Conservation (phyloP, 2,329 filamentous ascomycete genomes). For the Phoma sp. region DNA sequence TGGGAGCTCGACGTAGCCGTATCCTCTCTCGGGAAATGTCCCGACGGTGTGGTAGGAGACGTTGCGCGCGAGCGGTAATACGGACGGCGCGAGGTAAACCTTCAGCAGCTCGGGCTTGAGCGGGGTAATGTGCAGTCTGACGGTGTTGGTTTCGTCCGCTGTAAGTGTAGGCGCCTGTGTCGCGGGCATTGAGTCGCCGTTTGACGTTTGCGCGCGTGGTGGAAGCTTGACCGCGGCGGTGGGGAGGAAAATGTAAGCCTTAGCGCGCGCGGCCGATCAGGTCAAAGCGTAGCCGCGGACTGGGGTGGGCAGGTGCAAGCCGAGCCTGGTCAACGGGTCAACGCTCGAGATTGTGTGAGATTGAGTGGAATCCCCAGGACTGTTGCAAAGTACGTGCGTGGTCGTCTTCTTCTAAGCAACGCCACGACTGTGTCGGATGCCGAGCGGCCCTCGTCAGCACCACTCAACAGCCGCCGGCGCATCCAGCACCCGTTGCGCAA, state of each 20-base stretch:
- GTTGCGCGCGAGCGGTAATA: constrained; percentile 73
- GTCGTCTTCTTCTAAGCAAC: constrained; percentile 6
- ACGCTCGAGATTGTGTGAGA: constrained; percentile 1
- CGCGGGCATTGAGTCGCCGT: constrained; percentile 43
- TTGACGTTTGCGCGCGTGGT: constrained; percentile 1
- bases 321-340: constrained; percentile 5
- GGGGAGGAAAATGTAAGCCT: constrained; percentile 44
- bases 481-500: constrained; percentile 3
- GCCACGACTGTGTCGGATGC: constrained; percentile 1
- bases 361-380: neutral
- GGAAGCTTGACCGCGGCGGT: constrained; percentile 21
- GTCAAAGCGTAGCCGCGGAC: constrained; percentile 5
- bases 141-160: constrained; percentile 33
- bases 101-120: constrained; percentile 77
- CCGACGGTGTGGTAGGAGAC: constrained; percentile 88
- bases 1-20: constrained; percentile 89
- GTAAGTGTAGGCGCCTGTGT: constrained; percentile 34
- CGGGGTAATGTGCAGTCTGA: constrained; percentile 86
- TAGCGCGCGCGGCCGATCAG: constrained; percentile 36
- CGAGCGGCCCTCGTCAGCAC: constrained; percentile 2
- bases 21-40: constrained; percentile 88
- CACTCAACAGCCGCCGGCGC: constrained; percentile 8
- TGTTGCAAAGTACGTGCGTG: neutral
- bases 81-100: constrained; percentile 72
- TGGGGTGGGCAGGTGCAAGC: neutral